Conservation (phyloP, 306 rosid species). For the Begonia masoniana region DNA sequence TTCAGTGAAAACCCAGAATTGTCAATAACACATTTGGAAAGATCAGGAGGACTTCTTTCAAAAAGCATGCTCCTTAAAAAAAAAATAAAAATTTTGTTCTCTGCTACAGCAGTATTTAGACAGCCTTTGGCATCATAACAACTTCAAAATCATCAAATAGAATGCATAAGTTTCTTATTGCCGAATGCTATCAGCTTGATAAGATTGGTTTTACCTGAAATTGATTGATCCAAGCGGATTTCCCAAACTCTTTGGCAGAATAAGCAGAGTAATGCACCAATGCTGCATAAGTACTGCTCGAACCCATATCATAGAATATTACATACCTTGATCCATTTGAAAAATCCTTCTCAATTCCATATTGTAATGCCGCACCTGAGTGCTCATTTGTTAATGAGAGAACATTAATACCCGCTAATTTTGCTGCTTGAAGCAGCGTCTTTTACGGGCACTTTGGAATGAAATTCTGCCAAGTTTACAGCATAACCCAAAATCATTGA, state of each 20-base stretch:
- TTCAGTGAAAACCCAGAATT: too few species aligned
- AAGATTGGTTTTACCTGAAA: conserved; percentile 50
- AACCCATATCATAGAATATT: conserved; percentile 90
- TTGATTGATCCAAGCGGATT: conserved; percentile 66
- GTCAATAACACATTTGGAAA: too few species aligned
- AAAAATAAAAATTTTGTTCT: too few species aligned
- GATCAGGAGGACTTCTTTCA: too few species aligned
- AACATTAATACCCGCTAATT: conserved; percentile 72
- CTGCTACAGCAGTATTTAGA: too few species aligned
- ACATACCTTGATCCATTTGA: conserved; percentile 75
- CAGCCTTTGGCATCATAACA: too few species aligned
- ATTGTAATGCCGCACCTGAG: conserved; percentile 95
- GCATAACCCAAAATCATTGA: conserved; percentile 81
- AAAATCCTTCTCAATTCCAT: conserved; percentile 93
- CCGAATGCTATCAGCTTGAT: background rate
- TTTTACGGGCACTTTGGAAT: conserved; percentile 62
- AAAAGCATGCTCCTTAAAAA: too few species aligned
- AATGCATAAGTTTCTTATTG: too few species aligned
- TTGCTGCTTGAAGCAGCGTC: conserved; percentile 72
- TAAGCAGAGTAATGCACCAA: conserved; percentile 78
- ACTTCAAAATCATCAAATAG: too few species aligned
- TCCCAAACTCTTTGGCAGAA: conserved; percentile 68
- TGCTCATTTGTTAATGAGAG: conserved; percentile 81
- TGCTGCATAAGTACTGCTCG: conserved; percentile 82
- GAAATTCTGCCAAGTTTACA: conserved; percentile 60